Percentiles rank a stretch among this genome's conserved stretches.
Conservation (phyloP, 805 yeast genomes). For the Henningerozyma blattae region DNA sequence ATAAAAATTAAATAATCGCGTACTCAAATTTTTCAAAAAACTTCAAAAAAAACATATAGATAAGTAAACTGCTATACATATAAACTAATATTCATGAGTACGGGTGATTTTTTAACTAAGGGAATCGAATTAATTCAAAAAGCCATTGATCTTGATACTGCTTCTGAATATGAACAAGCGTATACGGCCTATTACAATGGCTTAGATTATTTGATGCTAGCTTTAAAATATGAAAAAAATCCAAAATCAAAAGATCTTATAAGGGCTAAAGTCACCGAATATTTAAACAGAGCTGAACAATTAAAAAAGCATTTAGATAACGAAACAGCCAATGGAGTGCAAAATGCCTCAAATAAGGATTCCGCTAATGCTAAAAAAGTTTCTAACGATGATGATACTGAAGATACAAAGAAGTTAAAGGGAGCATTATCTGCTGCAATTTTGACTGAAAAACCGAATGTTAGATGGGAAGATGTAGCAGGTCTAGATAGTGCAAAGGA, state of each 20-base stretch:
- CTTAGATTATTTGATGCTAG: slow-evolving; percentile 88
- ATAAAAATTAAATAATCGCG: neutral
- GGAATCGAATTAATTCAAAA: slow-evolving; percentile 92
- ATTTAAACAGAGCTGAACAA: slow-evolving; percentile 86
- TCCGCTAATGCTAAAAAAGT: slow-evolving; percentile 37
- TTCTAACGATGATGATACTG: slow-evolving; percentile 57
- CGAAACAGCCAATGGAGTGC: slow-evolving; percentile 31
- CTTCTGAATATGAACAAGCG: slow-evolving; percentile 85
- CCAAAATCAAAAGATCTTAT: slow-evolving; percentile 80
- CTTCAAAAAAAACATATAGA: neutral
- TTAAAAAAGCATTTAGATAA: slow-evolving; percentile 79
- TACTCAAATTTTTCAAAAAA: neutral
- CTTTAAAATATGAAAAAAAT: slow-evolving; percentile 89
- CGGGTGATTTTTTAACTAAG: slow-evolving; percentile 74
- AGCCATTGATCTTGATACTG: slow-evolving; percentile 90
- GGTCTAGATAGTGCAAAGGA: slow-evolving; percentile 94
- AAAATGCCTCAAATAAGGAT: slow-evolving; percentile 38
- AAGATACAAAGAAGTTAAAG: slow-evolving; percentile 78
- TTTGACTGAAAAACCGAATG: slow-evolving; percentile 82
- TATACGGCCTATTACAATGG: slow-evolving; percentile 88
- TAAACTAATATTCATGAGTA: slow-evolving; percentile 22
- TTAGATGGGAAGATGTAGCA: slow-evolving; percentile 91
- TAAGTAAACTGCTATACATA: neutral
- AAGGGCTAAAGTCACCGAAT: slow-evolving; percentile 81
- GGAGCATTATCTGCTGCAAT: slow-evolving; percentile 90